Base-by-base conservation (phyloP, 345 rosid genomes). In the Hypericum androsaemum region DNA sequence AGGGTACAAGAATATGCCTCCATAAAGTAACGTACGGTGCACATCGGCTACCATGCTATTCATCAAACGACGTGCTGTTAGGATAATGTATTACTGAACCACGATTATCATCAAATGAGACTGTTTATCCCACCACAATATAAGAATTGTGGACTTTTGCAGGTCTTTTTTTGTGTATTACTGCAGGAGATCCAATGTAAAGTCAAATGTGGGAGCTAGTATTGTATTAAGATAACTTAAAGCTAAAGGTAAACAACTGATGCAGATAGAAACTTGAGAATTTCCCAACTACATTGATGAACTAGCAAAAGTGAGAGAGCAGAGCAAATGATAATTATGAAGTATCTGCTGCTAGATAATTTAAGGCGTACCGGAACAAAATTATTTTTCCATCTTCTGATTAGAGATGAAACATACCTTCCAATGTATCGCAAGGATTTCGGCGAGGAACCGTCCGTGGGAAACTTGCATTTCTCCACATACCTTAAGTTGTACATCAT, bases 31-130 rank as follows among this genome's bases (percentile, higher is more conserved):
- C 0, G 97, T 92, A 55, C 97, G 94, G 68, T 88, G 98, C 62
- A 92, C 95, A 73, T 92, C 98, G 0, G 98, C 98, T 41, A 92
- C 98, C 98, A 92, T 92, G 76, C 97, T 88, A 77, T 50, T 57
- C 39, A 58, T n/a, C 43, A 61, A 22, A 22, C 4, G 32, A 22
- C 2, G 32, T 22, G 32, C 32, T 22, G 32, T 22, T 22, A 22
- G 32, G 32, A 22, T 4, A 22, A 22, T 22, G 4, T 22, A 22
- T 22, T 22, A 22, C 32, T 22, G 4, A 22, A 22, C 32, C 32
- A 22, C 32, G 32, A 22, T 22, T 22, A 22, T 22, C 1, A 22
- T 4, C 32, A 22, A 22, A 22, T 22, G 32, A 4, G 32, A 22
- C 32, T 22, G 32, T 22, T 22, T 22, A 22, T 22, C 32, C 4